Percentiles rank a stretch among this genome's conserved stretches.
These are phyloP conservation scores for Fonsecaea monophora DNA, from an alignment of 2,329 filamentous ascomycete genomes.

Conservation along the genomic window DNA sequence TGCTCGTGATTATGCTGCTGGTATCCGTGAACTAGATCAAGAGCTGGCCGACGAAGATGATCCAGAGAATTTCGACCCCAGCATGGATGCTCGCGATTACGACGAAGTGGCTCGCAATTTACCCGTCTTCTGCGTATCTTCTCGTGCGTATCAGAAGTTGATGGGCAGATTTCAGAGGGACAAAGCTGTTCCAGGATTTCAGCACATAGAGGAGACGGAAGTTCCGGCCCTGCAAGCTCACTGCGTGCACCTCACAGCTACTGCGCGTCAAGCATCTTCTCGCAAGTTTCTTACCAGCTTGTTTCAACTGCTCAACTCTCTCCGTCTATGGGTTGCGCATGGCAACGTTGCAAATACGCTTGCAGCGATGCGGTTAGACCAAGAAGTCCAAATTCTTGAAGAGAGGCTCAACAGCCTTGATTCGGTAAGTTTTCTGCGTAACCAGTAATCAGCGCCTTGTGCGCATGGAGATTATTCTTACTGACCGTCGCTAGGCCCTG, in stretches of 20 bases:
- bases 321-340: constrained; percentile 59
- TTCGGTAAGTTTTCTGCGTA: constrained; percentile 41
- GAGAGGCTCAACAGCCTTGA: constrained; percentile 53
- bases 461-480: neutral
- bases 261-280: constrained; percentile 53
- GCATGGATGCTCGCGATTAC: constrained; percentile 64
- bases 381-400: constrained; percentile 50
- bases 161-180: constrained; percentile 62
- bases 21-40: constrained; percentile 66
- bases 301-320: constrained; percentile 59
- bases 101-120: constrained; percentile 61
- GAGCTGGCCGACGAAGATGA: constrained; percentile 62
- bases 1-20: constrained; percentile 64
- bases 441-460: neutral
- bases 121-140: constrained; percentile 70
- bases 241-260: constrained; percentile 64
- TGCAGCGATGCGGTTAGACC: constrained; percentile 49
- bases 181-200: constrained; percentile 60
- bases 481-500: constrained; percentile 1
- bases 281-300: constrained; percentile 61
- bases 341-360: constrained; percentile 52
- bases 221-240: constrained; percentile 66
- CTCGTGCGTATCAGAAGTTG: constrained; percentile 68
- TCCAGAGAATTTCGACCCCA: constrained; percentile 62
- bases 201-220: constrained; percentile 61